phyloP scores from a whole-genome alignment of 306 rosid genomes.

The Gillenia trifoliata region DNA sequence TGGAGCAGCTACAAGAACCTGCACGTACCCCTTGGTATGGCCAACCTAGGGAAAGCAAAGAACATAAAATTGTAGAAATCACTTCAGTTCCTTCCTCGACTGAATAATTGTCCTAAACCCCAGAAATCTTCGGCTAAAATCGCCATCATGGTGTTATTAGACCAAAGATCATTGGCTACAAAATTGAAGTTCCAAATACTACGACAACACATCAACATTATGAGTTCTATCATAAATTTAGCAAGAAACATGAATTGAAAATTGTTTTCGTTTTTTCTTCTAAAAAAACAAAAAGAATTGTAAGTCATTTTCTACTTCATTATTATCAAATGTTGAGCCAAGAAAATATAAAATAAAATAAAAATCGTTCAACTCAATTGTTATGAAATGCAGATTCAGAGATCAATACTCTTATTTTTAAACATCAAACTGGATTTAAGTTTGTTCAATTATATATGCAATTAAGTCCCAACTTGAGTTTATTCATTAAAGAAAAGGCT shows the following conservation, averaged over 20 bases:
- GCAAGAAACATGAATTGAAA: neutral
- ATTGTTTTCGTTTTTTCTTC: too few relatives aligned
- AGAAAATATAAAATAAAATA: neutral
- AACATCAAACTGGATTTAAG: neutral
- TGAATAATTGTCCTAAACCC: neutral
- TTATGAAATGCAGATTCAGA: neutral
- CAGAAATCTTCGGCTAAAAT: neutral
- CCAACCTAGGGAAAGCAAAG: constrained; percentile 65
- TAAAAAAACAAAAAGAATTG: too few relatives aligned
- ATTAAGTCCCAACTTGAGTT: neutral
- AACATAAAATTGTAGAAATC: constrained; percentile 20
- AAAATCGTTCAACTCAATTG: neutral
- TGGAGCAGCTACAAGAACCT: constrained; percentile 73
- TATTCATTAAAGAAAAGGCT: too few relatives aligned
- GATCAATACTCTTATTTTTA: neutral
- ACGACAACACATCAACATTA: neutral
- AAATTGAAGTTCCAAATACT: neutral
- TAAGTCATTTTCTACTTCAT: neutral
- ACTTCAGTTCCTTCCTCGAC: neutral
- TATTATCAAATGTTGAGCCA: neutral
- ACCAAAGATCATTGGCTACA: neutral
- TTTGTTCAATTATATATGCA: neutral
- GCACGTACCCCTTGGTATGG: constrained; percentile 92
- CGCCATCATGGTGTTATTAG: neutral
- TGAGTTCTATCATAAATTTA: neutral